Percentiles rank a stretch among this genome's conserved stretches.
These are phyloP conservation scores for Ogataea thermomethanolica DNA, from an alignment of 805 yeast genomes.

Conservation along the genomic window DNA sequence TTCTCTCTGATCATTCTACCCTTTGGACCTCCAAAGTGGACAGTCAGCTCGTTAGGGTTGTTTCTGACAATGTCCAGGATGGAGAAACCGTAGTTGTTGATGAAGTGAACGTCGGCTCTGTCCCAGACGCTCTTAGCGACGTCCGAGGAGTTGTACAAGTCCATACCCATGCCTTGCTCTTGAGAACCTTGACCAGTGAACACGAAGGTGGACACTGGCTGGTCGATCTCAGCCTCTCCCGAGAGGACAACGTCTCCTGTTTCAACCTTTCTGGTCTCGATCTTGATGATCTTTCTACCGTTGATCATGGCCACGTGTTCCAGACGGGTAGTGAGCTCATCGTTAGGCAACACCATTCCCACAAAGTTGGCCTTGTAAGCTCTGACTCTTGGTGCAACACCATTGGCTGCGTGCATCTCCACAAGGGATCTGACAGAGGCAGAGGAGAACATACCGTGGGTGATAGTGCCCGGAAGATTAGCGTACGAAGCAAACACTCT, in stretches of 20 bases:
- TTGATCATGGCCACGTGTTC: slow-evolving; percentile 99
- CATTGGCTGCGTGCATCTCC: slow-evolving; percentile 98
- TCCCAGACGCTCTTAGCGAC: slow-evolving; percentile 98
- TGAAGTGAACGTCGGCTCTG: slow-evolving; percentile 91
- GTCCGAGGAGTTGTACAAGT: slow-evolving; percentile 81
- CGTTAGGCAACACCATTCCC: slow-evolving; percentile 98
- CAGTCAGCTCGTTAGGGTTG: slow-evolving; percentile 93
- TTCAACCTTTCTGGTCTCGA: slow-evolving; percentile 80
- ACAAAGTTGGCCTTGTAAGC: slow-evolving; percentile 88
- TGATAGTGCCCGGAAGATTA: slow-evolving; percentile 92
- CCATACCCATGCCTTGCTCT: slow-evolving; percentile 99
- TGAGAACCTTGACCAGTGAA: slow-evolving; percentile 99
- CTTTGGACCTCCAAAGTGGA: slow-evolving; percentile 96
- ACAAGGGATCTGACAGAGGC: slow-evolving; percentile 93
- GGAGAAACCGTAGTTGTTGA: slow-evolving; percentile 93
- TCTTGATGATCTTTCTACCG: slow-evolving; percentile 95
- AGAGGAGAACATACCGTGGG: slow-evolving; percentile 98
- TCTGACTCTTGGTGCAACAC: slow-evolving; percentile 91
- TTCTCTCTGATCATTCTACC: slow-evolving; percentile 94
- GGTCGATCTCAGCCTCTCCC: slow-evolving; percentile 99
- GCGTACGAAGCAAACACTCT: slow-evolving; percentile 93
- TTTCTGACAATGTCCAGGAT: slow-evolving; percentile 91
- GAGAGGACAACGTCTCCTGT: slow-evolving; percentile 72
- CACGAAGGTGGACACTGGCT: slow-evolving; percentile 93
- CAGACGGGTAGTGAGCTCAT: slow-evolving; percentile 76